Evolutionary conservation across 306 rosid genomes (phyloP).

Genomic region (Begonia loranthoides): DNA sequence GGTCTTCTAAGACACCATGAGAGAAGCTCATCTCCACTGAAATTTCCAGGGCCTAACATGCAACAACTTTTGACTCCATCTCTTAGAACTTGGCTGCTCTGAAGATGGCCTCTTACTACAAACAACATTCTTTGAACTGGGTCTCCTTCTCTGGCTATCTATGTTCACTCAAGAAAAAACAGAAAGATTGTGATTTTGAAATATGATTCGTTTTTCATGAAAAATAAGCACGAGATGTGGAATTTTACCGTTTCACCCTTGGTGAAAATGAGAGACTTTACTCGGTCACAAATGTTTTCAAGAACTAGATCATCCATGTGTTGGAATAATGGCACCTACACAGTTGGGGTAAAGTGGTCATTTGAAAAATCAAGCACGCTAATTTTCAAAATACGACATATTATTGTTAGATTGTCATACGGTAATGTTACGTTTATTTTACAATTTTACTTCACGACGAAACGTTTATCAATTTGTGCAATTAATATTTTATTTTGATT

Average conservation of each 20-base stretch:
- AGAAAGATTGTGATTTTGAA: not conserved
- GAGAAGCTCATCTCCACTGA: conserved; percentile 84
- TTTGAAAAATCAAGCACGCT: too few relatives aligned
- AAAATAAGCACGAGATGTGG: not conserved
- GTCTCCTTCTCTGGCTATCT: conserved; percentile 82
- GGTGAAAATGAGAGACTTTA: conserved; percentile 81
- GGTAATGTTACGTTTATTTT: too few relatives aligned
- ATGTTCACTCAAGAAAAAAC: not conserved
- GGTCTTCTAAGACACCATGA: conserved; percentile 88
- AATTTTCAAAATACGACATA: not conserved
- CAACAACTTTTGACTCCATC: conserved; percentile 86
- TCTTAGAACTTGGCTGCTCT: conserved; percentile 71
- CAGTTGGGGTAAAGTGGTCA: too few relatives aligned
- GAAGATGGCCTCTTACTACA: conserved; percentile 89
- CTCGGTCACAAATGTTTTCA: conserved; percentile 89
- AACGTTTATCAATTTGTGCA: too few relatives aligned
- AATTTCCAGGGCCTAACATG: conserved; percentile 92
- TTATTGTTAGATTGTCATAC: not conserved
- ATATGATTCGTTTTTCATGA: not conserved
- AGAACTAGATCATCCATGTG: conserved; percentile 88
- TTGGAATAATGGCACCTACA: conserved; percentile 78
- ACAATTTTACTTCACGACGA: too few relatives aligned
- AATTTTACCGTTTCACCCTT: conserved; percentile 81
- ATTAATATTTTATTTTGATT: too few relatives aligned
- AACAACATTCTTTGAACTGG: conserved; percentile 91